These are phyloP conservation scores for Calonectria naviculata DNA, from an alignment of 2,329 filamentous ascomycete genomes.

Conservation along the genomic window DNA sequence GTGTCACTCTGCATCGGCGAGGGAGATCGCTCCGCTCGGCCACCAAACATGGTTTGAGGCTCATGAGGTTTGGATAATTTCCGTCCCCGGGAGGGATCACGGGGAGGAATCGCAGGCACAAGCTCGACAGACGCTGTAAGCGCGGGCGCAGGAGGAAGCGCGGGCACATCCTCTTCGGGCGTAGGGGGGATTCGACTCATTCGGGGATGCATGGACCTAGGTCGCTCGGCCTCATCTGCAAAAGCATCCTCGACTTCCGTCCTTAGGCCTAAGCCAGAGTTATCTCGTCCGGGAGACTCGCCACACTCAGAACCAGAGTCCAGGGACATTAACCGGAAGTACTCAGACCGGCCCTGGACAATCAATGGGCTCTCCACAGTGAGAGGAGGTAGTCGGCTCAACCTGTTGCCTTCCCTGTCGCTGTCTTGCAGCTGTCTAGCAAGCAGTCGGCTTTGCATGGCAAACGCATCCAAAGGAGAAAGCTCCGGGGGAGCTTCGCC, in stretches of 20 bases:
- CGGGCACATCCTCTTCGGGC: conserved; percentile 51
- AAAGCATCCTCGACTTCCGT: conserved; percentile 69
- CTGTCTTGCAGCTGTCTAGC: conserved; percentile 88
- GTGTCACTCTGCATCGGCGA: conserved; percentile 58
- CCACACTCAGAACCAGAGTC: conserved; percentile 64
- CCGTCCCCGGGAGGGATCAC: conserved; percentile 55
- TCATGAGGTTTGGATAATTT: conserved; percentile 52
- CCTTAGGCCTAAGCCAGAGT: conserved; percentile 56
- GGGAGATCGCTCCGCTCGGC: conserved; percentile 69
- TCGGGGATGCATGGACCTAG: conserved; percentile 79
- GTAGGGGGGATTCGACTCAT: conserved; percentile 73
- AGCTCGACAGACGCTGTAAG: conserved; percentile 62
- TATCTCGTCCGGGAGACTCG: conserved; percentile 40
- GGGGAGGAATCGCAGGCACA: conserved; percentile 52
- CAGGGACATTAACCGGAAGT: conserved; percentile 80
- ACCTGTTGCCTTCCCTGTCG: conserved; percentile 77
- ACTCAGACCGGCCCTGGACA: conserved; percentile 79
- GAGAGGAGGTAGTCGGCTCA: conserved; percentile 87
- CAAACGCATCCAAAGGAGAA: conserved; percentile 95
- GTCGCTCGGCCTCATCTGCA: conserved; percentile 62
- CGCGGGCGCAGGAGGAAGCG: conserved; percentile 60
- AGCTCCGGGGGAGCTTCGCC: conserved; percentile 89
- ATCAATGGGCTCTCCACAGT: conserved; percentile 85
- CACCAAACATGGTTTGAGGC: conserved; percentile 59
- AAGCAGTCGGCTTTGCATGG: conserved; percentile 87